These are phyloP conservation scores for Plasmodium gallinaceum DNA, from an alignment of 169 alveolate species.

Conservation along the genomic window DNA sequence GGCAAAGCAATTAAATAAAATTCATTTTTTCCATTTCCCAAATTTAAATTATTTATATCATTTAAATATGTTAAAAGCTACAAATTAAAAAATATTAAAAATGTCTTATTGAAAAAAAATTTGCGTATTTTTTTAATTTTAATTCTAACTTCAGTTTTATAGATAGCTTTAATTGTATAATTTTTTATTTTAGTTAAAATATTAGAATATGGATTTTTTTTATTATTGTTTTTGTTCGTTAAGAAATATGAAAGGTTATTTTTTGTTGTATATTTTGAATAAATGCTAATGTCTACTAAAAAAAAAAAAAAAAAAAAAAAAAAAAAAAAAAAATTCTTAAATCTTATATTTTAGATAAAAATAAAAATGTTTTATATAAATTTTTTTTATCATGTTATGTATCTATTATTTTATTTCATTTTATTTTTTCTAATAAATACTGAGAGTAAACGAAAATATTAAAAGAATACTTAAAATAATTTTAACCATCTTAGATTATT, in stretches of 20 bases:
- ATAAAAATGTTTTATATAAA: not conserved
- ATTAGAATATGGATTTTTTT: slow-evolving; percentile 27
- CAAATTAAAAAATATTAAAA: slow-evolving; percentile 1
- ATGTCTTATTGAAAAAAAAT: not conserved
- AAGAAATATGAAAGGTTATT: not conserved
- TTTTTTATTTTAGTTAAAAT: slow-evolving; percentile 62
- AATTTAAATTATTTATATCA: slow-evolving; percentile 63
- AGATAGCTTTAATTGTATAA: slow-evolving; percentile 47
- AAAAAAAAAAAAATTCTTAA: not conserved
- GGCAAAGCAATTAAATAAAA: slow-evolving; percentile 62
- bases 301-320: slow-evolving; percentile 3
- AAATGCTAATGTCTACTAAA: not conserved
- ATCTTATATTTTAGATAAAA: not conserved
- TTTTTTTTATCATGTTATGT: not conserved
- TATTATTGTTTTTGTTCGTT: not conserved
- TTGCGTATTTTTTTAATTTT: too few relatives aligned
- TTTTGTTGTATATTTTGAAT: slow-evolving; percentile 10
- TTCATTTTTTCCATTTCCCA: slow-evolving; percentile 59
- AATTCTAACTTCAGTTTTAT: slow-evolving; percentile 49
- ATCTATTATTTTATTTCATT: slow-evolving; percentile 22
- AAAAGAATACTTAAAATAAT: slow-evolving; percentile 10
- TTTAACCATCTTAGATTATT: slow-evolving; percentile 32
- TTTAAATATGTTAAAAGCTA: slow-evolving; percentile 66
- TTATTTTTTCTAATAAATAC: slow-evolving; percentile 13
- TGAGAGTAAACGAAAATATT: not conserved